phyloP scores from a whole-genome alignment of 2,329 filamentous ascomycete genomes.

The Trichophyton verrucosum region DNA sequence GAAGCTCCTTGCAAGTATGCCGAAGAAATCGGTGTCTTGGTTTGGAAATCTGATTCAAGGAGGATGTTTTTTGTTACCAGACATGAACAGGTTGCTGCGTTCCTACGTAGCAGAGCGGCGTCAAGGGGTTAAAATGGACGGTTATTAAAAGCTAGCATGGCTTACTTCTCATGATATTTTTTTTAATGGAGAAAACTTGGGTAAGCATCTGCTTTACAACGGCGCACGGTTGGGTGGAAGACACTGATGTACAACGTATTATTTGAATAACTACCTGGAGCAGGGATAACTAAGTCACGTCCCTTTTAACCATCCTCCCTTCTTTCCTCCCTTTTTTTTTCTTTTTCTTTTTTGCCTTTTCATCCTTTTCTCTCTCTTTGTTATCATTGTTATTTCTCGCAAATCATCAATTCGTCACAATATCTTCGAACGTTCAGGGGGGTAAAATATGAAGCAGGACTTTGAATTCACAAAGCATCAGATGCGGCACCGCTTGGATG shows the following conservation, averaged over 20 bases:
- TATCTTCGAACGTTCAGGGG: neutral
- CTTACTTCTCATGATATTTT: neutral
- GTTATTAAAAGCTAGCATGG: neutral
- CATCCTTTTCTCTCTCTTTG: neutral
- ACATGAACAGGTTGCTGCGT: constrained; percentile 76
- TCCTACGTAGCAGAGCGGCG: constrained; percentile 53
- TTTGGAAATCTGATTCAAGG: constrained; percentile 70
- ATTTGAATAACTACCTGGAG: neutral
- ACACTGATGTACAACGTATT: neutral
- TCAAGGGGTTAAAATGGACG: constrained; percentile 23
- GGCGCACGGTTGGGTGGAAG: neutral
- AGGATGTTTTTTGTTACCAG: constrained; percentile 85
- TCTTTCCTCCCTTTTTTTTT: neutral
- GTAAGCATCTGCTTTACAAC: neutral
- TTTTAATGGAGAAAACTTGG: neutral
- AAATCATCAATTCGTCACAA: neutral
- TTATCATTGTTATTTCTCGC: neutral
- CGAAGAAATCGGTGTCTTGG: constrained; percentile 76
- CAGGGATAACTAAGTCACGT: neutral
- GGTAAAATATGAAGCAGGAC: neutral
- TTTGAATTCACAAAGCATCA: neutral
- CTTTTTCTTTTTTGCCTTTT: neutral
- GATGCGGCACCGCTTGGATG: neutral
- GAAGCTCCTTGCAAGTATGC: constrained; percentile 49
- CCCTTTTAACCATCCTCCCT: neutral